Evolutionary conservation across 352 stramenopile species (phyloP), one percentile per base, ranked within the genome.

Genomic region (Saprolegnia parasitica): DNA sequence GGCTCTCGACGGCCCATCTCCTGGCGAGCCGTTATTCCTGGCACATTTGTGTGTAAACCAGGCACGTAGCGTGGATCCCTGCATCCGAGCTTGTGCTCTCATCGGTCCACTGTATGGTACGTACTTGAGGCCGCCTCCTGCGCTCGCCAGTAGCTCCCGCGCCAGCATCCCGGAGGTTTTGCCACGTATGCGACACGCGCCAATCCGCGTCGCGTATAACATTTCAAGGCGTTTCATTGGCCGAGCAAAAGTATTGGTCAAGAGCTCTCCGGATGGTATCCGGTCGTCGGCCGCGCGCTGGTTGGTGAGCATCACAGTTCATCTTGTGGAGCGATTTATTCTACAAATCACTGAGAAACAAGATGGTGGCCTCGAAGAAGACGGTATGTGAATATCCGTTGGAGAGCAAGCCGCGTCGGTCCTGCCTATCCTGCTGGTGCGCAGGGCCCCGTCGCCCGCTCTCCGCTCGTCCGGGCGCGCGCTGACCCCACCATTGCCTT

Each of bases 311-410:
- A 26, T 29, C 13, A 16, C 49, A 49, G 24, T 68, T 61, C 15
- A 23, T 39, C 45, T 68, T 24, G 54, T 70, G 63, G n/a, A 56
- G 29, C 9, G 39, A 16, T 46, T 23, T 60, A 60, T 60, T 60
- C 50, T 20, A 18, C 63, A 63, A 52, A 70, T 70, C 20, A 52
- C 81, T 87, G 80, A 87, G 81, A 90, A 90, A 79, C 84, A 72
- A 86, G 76, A 94, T 94, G 86, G 86, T 94, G 84, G 81, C 86
- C 81, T 90, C 86, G 84, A 94, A 94, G 82, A 94, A 94, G 86
- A 90, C 86, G 86, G 86, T 94, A 91, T 83, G 84, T 81, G 75
- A 76, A 58, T 74, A 70, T 68, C 45, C 50, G 68, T 76, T 60
- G 65, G 72, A 71, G 71, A 60, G 72, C 46, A 54, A 35, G 54